These are phyloP conservation scores for Termitomyces bulborhizus DNA, from an alignment of 768 basidiomycete species.

Conservation along the genomic window DNA sequence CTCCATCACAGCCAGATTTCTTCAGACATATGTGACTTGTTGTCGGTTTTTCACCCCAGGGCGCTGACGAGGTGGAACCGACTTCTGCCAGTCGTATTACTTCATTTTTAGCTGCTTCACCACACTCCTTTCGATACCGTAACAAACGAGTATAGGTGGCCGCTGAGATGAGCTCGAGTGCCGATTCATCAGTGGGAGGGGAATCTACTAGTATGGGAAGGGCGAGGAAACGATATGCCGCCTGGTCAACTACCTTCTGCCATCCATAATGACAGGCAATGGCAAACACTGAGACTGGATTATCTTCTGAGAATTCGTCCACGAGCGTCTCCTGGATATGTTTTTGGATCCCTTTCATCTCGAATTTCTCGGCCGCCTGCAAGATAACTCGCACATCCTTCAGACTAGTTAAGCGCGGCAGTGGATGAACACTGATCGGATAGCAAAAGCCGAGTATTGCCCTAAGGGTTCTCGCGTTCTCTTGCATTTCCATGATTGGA, in stretches of 20 bases:
- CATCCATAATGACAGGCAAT: constrained; percentile 35
- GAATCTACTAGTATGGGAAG: constrained; percentile 18
- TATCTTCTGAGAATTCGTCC: constrained; percentile 27
- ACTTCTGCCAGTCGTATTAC: constrained; percentile 10
- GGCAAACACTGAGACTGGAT: constrained; percentile 36
- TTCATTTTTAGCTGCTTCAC: constrained; percentile 17
- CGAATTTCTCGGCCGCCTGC: constrained; percentile 44
- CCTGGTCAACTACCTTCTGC: constrained; percentile 24
- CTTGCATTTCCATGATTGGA: constrained; percentile 42
- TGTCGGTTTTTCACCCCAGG: constrained; percentile 8
- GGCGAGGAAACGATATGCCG: constrained; percentile 28
- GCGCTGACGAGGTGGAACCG: not conserved
- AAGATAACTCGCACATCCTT: constrained; percentile 35
- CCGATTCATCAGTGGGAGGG: constrained; percentile 29
- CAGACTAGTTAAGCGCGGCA: constrained; percentile 27
- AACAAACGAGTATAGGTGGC: constrained; percentile 34
- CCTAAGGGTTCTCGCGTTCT: constrained; percentile 34
- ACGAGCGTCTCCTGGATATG: constrained; percentile 23
- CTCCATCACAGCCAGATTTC: constrained; percentile 6
- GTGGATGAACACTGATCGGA: constrained; percentile 33
- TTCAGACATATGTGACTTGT: not conserved
- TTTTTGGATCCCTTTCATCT: constrained; percentile 39
- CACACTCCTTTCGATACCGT: constrained; percentile 34
- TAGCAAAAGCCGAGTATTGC: constrained; percentile 42
- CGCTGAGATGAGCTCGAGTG: constrained; percentile 35